These are phyloP conservation scores for Clarkia xantiana DNA, from an alignment of 345 rosid species.

Conservation along the genomic window DNA sequence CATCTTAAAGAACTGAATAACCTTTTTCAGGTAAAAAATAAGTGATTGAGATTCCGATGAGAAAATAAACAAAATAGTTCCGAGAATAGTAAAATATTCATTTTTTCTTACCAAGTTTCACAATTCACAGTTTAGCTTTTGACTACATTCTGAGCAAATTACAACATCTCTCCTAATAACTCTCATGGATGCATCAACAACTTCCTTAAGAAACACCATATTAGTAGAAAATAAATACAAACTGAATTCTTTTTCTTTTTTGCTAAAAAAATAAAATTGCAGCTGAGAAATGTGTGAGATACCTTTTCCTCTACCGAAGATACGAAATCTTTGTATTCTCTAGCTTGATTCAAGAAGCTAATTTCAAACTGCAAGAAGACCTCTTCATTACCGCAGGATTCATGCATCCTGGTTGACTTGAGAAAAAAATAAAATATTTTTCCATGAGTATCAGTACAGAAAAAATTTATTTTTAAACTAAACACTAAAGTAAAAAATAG, in stretches of 20 bases:
- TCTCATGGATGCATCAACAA: constrained; percentile 53
- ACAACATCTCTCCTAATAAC: constrained; percentile 58
- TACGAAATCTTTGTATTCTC: constrained; percentile 20
- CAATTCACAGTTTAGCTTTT: constrained; percentile 8
- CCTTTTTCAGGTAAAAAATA: neutral
- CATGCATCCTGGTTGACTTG: constrained; percentile 35
- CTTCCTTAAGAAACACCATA: constrained; percentile 30
- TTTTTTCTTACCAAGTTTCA: no score
- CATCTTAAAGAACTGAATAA: neutral
- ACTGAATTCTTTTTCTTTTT: no score
- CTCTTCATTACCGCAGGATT: constrained; percentile 49
- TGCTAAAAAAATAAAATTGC: neutral
- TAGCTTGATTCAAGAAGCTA: constrained; percentile 57
- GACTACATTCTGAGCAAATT: constrained; percentile 47
- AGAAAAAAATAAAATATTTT: neutral
- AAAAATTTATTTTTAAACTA: no score
- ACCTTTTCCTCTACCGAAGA: constrained; percentile 26
- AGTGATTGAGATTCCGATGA: neutral
- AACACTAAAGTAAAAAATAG: no score
- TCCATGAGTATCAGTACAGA: constrained; percentile 1
- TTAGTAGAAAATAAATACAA: no score
- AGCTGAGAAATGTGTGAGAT: constrained; percentile 9
- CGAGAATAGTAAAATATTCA: no score
- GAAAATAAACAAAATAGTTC: no score
- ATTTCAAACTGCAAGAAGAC: constrained; percentile 31